Evolutionary conservation across 169 alveolate species (phyloP).

Genomic region (Plasmodium relictum): DNA sequence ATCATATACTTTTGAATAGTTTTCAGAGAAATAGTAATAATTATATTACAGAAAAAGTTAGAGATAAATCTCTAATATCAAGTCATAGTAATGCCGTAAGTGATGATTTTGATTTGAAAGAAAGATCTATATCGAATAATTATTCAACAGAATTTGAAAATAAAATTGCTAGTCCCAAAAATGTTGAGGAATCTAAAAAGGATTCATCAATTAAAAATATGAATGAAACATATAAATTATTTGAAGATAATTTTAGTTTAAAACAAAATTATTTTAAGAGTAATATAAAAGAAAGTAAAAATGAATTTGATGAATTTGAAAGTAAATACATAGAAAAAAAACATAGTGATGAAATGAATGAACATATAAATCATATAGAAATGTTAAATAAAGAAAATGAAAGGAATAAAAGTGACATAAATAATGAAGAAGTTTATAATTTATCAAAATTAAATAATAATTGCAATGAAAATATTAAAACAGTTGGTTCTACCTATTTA

Average conservation of each 20-base stretch:
- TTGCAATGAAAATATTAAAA: slow-evolving; percentile 6
- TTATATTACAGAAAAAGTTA: not conserved
- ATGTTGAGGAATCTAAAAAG: not conserved
- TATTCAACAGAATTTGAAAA: slow-evolving; percentile 5
- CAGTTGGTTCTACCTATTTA: not conserved
- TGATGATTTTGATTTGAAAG: slow-evolving; percentile 1
- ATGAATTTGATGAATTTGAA: not conserved
- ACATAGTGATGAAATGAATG: not conserved
- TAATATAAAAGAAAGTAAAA: not conserved
- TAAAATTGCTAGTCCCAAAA: not conserved
- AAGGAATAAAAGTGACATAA: not conserved
- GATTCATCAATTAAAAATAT: not conserved
- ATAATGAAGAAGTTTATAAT: not conserved
- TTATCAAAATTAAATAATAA: slow-evolving; percentile 2
- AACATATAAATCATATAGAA: not conserved
- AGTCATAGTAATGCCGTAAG: slow-evolving; percentile 1
- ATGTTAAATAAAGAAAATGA: not conserved
- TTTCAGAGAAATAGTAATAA: not conserved
- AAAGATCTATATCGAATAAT: not conserved
- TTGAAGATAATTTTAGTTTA: not conserved
- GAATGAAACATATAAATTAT: not conserved
- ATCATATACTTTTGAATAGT: not conserved
- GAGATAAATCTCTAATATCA: slow-evolving; percentile 6
- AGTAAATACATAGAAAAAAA: not conserved
- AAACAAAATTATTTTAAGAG: not conserved